Evolutionary conservation across 2,329 filamentous ascomycete genomes (phyloP), one percentile per base, ranked within the genome.

Genomic region (Zalaria obscura): DNA sequence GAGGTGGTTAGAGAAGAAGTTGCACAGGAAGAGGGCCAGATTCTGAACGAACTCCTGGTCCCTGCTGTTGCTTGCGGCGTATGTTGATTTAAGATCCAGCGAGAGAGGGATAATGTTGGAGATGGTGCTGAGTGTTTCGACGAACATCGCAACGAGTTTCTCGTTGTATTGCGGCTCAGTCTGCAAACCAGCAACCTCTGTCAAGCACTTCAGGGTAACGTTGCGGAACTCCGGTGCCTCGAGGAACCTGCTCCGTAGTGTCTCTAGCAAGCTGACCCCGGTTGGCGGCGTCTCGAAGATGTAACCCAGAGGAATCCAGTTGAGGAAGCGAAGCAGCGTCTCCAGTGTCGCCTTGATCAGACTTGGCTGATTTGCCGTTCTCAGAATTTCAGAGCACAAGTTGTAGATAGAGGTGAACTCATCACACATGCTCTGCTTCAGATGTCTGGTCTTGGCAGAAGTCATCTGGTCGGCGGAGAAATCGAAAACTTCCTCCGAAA

Each of bases 381-480:
- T 86, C 50, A 98, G 72, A 40, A 98, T 89, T 61, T 98, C 89
- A 38, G 87, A 88, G 68, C 93, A 98, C 29, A 98, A 77, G 65
- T 93, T 85, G 69, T 96, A 98, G 58, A 98, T 98, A 43, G 87
- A 85, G 1, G 93, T 95, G 63, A 98, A 98, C 65, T 98, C 91
- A 59, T 88, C 81, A 64, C 88, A 95, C 91, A 98, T 98, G 50
- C 86, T 94, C 52, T 88, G 89, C 72, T 98, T 98, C 48, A 98
- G 72, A 62, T 93, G 94, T 55, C 88, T 80, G 34, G 88, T 93
- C 71, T 98, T 98, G 45, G 83, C 77, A 32, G 89, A 95, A n/a
- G 91, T 98, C 89, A 98, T 95, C 62, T 95, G 86, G 58, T 98
- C 91, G 49, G 89, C 86, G 1, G 91, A 98, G 64, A 93, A 98